A percentile compares a stretch with the other conserved stretches of the same genome.
These are phyloP conservation scores for Cryptomeria japonica DNA, from an alignment of 75 land plant species.

Conservation along the genomic window DNA sequence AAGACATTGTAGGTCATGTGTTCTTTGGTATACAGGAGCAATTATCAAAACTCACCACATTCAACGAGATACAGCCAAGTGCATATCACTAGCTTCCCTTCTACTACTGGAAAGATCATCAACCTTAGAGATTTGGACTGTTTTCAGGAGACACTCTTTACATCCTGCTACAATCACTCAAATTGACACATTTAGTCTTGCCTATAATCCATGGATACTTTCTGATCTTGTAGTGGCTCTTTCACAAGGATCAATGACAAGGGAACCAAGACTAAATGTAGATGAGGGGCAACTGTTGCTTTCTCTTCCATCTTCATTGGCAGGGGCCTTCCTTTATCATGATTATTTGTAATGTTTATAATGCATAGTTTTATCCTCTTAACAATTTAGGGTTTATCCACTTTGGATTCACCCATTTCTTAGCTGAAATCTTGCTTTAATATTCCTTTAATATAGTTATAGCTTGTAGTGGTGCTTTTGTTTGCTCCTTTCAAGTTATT, in stretches of 20 bases:
- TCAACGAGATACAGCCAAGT: neutral
- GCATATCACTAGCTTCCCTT: neutral
- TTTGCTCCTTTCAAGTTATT: neutral
- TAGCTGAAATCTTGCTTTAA: neutral
- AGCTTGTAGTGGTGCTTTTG: neutral
- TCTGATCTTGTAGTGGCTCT: neutral
- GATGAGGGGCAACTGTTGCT: neutral
- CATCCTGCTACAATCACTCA: neutral
- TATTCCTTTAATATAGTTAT: neutral
- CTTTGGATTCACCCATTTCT: neutral
- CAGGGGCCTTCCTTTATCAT: neutral
- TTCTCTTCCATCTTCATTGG: neutral
- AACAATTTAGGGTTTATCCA: neutral
- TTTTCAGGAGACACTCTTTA: neutral
- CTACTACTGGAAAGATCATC: neutral
- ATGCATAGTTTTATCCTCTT: neutral
- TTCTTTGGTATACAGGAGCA: neutral
- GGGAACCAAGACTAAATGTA: neutral
- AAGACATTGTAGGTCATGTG: neutral
- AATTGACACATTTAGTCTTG: neutral
- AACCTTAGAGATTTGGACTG: neutral
- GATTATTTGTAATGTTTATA: neutral
- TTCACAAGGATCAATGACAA: neutral
- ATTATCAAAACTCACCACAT: neutral
- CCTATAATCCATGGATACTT: neutral